phyloP scores from a whole-genome alignment of 2,329 filamentous ascomycete species.

The Saccharata proteae region DNA sequence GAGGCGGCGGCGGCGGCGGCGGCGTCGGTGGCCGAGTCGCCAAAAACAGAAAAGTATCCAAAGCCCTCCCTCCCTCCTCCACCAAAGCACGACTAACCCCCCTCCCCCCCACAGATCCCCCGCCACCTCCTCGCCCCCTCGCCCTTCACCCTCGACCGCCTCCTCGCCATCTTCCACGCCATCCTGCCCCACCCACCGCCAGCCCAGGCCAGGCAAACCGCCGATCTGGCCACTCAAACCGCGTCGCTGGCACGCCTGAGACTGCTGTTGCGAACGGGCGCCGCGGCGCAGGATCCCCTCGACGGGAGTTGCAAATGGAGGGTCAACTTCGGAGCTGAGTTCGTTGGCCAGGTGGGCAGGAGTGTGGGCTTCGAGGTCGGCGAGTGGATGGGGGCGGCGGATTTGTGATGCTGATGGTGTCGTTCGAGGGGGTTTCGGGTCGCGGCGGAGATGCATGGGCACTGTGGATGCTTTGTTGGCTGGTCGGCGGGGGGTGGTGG shows the following conservation, averaged over 20 bases:
- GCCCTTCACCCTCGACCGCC: constrained; percentile 64
- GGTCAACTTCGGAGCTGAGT: constrained; percentile 69
- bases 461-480: no score
- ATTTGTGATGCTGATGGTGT: no score
- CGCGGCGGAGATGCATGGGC: no score
- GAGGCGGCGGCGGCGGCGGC: constrained; percentile 34
- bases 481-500: no score
- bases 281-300: constrained; percentile 45
- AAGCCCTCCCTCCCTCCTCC: constrained; percentile 3
- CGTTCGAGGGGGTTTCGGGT: no score
- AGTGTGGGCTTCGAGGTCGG: constrained; percentile 67
- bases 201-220: constrained; percentile 29
- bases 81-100: constrained; percentile 26
- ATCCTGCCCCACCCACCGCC: constrained; percentile 33
- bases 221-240: constrained; percentile 43
- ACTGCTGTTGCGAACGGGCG: constrained; percentile 52
- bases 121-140: constrained; percentile 66
- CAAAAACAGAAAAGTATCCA: constrained; percentile 26
- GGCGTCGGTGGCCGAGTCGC: constrained; percentile 13
- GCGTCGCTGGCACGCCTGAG: constrained; percentile 62
- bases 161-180: constrained; percentile 65
- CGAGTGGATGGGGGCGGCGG: no score
- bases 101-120: constrained; percentile 54
- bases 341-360: constrained; percentile 56
- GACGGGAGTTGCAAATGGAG: constrained; percentile 50